These are phyloP conservation scores for Sinapis alba DNA, from an alignment of 441 rosid genomes.

Conservation along the genomic window DNA sequence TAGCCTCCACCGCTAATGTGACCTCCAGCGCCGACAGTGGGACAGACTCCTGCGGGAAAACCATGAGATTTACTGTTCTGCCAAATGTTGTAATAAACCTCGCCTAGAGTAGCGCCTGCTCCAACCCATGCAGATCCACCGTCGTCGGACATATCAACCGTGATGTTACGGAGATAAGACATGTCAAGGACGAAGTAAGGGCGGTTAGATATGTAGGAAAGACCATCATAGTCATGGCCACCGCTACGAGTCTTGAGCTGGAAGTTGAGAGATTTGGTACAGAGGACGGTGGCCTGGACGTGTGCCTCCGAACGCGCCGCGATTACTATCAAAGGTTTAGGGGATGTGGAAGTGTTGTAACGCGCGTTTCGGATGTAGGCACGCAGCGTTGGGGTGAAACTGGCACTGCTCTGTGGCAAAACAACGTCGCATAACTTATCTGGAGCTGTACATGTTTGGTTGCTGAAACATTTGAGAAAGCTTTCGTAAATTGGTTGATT, in stretches of 20 bases:
- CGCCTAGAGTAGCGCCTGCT: slow-evolving; percentile 54
- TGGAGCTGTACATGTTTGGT: slow-evolving; percentile 9
- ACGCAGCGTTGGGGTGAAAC: slow-evolving; percentile 29
- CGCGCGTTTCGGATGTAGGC: slow-evolving; percentile 42
- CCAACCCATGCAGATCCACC: slow-evolving; percentile 47
- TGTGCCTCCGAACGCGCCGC: slow-evolving; percentile 40
- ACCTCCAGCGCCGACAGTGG: slow-evolving; percentile 58
- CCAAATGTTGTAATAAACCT: slow-evolving; percentile 43
- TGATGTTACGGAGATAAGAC: slow-evolving; percentile 43
- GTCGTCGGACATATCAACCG: slow-evolving; percentile 31
- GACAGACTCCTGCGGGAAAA: slow-evolving; percentile 61
- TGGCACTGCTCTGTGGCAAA: slow-evolving; percentile 11
- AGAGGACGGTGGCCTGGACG: slow-evolving; percentile 44
- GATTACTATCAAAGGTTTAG: slow-evolving; percentile 40
- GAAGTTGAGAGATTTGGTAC: slow-evolving; percentile 35
- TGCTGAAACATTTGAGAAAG: slow-evolving; percentile 17
- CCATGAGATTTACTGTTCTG: slow-evolving; percentile 39
- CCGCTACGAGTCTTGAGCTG: slow-evolving; percentile 49
- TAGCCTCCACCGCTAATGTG: slow-evolving; percentile 61
- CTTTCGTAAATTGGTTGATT: not conserved
- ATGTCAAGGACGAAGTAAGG: slow-evolving; percentile 55
- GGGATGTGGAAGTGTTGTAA: slow-evolving; percentile 38
- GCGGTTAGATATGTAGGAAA: slow-evolving; percentile 44
- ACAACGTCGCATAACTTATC: not conserved
- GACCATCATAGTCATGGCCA: slow-evolving; percentile 59